Base-by-base conservation (phyloP, 768 basidiomycete genomes). In the Tylopilus sp. region DNA sequence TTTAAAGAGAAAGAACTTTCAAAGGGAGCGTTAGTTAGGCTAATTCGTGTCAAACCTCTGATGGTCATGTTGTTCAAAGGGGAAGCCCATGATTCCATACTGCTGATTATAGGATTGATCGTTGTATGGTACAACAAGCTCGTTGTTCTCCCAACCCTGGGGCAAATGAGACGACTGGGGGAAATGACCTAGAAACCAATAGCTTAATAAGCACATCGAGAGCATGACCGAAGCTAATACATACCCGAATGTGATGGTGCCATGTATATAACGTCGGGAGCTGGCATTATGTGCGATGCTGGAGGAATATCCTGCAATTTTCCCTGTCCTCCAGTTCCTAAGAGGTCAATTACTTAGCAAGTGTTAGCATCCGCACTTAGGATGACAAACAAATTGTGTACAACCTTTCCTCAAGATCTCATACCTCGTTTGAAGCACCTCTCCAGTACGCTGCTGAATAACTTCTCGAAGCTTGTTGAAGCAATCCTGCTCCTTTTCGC, bases 381-480 rank as follows among this genome's bases (percentile, higher is more conserved):
- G 6, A 21, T 16, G 16, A 26, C 16, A n/a, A 12, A 22, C 24
- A 9, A 30, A 51, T 16, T 21, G 21, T 8, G 19, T 2, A 19
- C 51, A 53, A 63, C 66, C 67, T 63, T 56, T 62, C n/a, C 13
- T 47, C 19, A 68, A 30, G 30, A 56, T 53, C 10, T 67, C 67
- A 1, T 63, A 46, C 9, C 66, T 63, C 11, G 50, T 63, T 16
- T 30, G 48, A 3, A 26, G 55, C 24, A 58, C 63, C 11, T 58
- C 46, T 17, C 56, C 52, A 1, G 59, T 69, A 33, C 67, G 40
- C 8, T 53, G 26, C n/a, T 43, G 54, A 42, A 69, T 61, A 41
- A 44, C 24, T 1, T 34, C 42, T 12, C 55, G 53, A n/a, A 68
- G 63, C 1, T 22, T 24, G 2, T 17, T 46, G 21, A 68, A 56